phyloP scores from a whole-genome alignment of 2,329 filamentous ascomycete genomes.

The Cercospora nicotianae region DNA sequence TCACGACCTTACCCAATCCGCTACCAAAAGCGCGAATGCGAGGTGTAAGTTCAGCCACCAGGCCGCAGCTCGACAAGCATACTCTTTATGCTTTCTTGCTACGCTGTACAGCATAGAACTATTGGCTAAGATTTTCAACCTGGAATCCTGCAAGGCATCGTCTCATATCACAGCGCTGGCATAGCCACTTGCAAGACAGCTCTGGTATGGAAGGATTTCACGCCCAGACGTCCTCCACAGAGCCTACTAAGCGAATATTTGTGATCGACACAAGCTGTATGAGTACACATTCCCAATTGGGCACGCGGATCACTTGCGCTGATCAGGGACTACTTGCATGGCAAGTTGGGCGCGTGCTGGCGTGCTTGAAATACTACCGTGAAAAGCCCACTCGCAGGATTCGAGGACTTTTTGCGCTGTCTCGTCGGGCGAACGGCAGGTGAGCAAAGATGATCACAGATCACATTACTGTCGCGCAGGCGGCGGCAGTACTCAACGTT shows the following conservation, averaged over 20 bases:
- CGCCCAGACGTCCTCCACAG: not conserved
- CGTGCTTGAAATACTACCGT: not conserved
- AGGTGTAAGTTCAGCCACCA: not conserved
- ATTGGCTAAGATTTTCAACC: not conserved
- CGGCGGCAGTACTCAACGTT: slow-evolving; percentile 15
- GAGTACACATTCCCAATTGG: not conserved
- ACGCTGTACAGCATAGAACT: not conserved
- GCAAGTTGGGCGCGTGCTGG: no score
- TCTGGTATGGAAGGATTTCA: not conserved
- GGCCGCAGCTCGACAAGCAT: not conserved
- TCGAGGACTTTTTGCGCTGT: not conserved
- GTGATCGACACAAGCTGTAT: not conserved
- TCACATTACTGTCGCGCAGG: slow-evolving; percentile 14
- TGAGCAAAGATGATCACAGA: not conserved
- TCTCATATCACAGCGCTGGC: not conserved
- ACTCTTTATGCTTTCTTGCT: not conserved
- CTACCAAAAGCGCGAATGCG: not conserved
- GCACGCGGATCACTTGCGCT: not conserved
- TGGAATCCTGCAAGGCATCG: not conserved
- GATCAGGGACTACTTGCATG: not conserved
- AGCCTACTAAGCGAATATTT: not conserved
- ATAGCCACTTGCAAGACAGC: not conserved
- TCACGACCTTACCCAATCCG: not conserved
- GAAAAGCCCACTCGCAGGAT: not conserved
- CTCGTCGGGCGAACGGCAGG: not conserved